Evolutionary conservation across 352 stramenopile genomes (phyloP).

Genomic region (Pythium folliculosum): DNA sequence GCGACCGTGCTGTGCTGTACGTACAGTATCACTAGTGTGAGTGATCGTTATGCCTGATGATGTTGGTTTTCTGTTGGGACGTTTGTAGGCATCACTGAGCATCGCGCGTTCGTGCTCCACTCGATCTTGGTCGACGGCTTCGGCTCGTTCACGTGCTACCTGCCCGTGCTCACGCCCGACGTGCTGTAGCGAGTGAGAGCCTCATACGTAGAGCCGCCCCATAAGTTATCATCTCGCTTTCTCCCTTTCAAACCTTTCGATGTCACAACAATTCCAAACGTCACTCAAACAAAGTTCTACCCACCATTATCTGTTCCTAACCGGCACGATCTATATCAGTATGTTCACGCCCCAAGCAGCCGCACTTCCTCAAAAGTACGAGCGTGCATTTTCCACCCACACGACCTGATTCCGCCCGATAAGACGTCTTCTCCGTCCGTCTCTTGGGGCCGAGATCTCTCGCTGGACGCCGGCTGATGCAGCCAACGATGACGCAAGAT

Average conservation of each 20-base stretch:
- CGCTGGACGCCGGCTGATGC: too few relatives aligned
- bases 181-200: constrained; percentile 19
- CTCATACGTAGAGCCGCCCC: background rate
- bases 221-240: constrained; percentile 5
- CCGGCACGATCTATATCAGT: too few relatives aligned
- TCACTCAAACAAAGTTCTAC: too few relatives aligned
- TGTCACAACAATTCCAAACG: too few relatives aligned
- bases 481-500: background rate
- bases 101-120: constrained; percentile 77
- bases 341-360: too few relatives aligned
- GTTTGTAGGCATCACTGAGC: constrained; percentile 66
- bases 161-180: constrained; percentile 73
- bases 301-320: too few relatives aligned
- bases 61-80: background rate
- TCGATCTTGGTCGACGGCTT: constrained; percentile 76
- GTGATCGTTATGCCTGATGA: background rate
- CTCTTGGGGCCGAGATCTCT: too few relatives aligned
- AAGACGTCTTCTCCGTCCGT: too few relatives aligned
- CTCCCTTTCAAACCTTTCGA: background rate
- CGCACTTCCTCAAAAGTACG: too few relatives aligned
- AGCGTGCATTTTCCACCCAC: too few relatives aligned
- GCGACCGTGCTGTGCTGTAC: constrained; percentile 76
- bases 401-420: too few relatives aligned
- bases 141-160: constrained; percentile 83
- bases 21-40: background rate